These are phyloP conservation scores for Colletotrichum sp. DNA, from an alignment of 2,329 filamentous ascomycete genomes.

Conservation along the genomic window DNA sequence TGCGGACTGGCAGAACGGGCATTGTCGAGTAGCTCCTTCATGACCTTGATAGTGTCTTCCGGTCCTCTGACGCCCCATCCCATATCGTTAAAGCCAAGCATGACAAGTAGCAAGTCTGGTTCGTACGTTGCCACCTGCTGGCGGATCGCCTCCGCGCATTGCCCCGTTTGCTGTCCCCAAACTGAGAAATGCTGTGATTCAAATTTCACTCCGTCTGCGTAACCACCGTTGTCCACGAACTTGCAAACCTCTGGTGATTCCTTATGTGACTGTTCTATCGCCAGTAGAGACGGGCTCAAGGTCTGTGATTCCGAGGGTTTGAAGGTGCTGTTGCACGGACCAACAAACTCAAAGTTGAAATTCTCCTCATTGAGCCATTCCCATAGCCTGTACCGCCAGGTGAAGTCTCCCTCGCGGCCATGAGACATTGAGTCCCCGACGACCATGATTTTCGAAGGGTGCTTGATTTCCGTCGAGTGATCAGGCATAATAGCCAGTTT, in stretches of 20 bases:
- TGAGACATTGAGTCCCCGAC: conserved; percentile 45
- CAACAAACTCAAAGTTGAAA: conserved; percentile 33
- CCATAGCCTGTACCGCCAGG: conserved; percentile 47
- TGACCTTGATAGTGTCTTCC: conserved; percentile 22
- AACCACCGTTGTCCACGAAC: conserved; percentile 29
- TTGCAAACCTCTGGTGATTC: background rate
- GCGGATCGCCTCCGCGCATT: conserved; percentile 30
- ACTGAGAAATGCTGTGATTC: conserved; percentile 36
- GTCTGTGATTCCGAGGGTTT: conserved; percentile 7
- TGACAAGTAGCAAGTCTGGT: conserved; percentile 38
- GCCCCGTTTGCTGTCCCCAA: conserved; percentile 37
- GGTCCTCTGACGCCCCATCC: conserved; percentile 31
- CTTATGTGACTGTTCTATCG: background rate
- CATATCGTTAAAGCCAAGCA: conserved; percentile 40
- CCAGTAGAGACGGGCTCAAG: conserved; percentile 19
- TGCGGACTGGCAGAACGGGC: conserved; percentile 32
- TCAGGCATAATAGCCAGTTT: background rate
- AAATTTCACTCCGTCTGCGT: conserved; percentile 33
- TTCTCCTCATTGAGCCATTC: conserved; percentile 37
- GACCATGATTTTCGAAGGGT: conserved; percentile 33
- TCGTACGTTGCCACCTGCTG: conserved; percentile 29
- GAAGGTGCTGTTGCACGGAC: conserved; percentile 40
- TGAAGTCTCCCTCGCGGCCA: conserved; percentile 43
- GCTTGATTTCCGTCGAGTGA: background rate
- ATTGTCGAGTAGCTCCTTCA: conserved; percentile 31